Conservation (phyloP, 2,329 filamentous ascomycete genomes). For the Delphinella strobiligena region DNA sequence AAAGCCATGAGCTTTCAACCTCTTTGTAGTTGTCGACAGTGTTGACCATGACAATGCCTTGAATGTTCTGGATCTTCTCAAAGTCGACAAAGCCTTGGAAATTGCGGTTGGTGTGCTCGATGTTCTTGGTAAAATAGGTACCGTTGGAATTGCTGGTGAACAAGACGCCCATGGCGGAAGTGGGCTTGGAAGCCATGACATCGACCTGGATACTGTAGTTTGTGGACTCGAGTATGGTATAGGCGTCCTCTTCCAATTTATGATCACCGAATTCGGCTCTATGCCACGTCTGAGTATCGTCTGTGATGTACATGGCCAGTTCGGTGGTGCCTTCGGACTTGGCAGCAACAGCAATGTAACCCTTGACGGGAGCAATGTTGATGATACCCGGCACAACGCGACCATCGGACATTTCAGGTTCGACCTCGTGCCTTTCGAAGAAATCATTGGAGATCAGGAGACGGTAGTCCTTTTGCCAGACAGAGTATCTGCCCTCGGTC, state of each 20-base stretch:
- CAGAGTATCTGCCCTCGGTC: conserved; percentile 58
- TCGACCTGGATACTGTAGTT: conserved; percentile 97
- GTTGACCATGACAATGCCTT: conserved; percentile 87
- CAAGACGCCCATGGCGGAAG: conserved; percentile 68
- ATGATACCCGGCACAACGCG: conserved; percentile 68
- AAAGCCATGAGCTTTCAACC: conserved; percentile 40
- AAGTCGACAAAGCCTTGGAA: conserved; percentile 72
- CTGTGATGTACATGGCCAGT: conserved; percentile 80
- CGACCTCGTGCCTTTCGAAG: conserved; percentile 53
- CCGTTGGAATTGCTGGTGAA: conserved; percentile 97
- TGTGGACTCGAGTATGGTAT: conserved; percentile 89
- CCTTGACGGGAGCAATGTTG: conserved; percentile 73
- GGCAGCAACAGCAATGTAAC: conserved; percentile 73
- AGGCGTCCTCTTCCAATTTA: conserved; percentile 71
- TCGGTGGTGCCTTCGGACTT: conserved; percentile 72
- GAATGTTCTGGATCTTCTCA: conserved; percentile 82
- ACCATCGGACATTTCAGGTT: conserved; percentile 64
- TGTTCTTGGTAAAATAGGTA: conserved; percentile 85
- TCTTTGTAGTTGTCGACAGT: conserved; percentile 76
- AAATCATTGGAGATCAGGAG: conserved; percentile 73
- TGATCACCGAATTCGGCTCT: conserved; percentile 81
- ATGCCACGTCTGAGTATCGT: conserved; percentile 78
- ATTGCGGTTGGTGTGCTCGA: conserved; percentile 86
- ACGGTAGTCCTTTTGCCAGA: conserved; percentile 61
- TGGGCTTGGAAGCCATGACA: conserved; percentile 59